These are phyloP conservation scores for Phycomyces nitens DNA, from an alignment of 192 early-diverging fungal species.

Conservation along the genomic window DNA sequence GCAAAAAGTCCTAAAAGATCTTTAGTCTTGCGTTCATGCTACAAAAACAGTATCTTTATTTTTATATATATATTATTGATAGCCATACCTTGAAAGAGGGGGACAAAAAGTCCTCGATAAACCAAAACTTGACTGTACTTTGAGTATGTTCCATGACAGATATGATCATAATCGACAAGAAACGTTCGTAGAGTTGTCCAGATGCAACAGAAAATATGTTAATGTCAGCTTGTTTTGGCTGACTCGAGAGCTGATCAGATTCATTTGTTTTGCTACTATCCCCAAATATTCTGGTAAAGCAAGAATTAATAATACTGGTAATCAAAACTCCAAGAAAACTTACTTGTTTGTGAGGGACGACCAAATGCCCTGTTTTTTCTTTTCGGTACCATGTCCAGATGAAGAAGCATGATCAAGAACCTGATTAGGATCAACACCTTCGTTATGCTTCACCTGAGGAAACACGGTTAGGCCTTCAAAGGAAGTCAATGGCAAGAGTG, in stretches of 20 bases:
- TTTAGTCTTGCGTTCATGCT: no score
- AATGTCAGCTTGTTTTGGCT: slow-evolving; percentile 57
- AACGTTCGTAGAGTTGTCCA: slow-evolving; percentile 96
- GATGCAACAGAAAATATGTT: slow-evolving; percentile 98
- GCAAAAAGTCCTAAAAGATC: slow-evolving; percentile 70
- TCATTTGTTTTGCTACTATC: slow-evolving; percentile 6
- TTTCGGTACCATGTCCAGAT: not conserved
- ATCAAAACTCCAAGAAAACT: slow-evolving; percentile 31
- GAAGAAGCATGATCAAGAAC: slow-evolving; percentile 49
- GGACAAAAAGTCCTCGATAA: slow-evolving; percentile 97
- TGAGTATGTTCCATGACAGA: slow-evolving; percentile 86
- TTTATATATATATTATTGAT: no score
- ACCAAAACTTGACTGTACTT: slow-evolving; percentile 95
- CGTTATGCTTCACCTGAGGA: slow-evolving; percentile 74
- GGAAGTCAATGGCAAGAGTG: slow-evolving; percentile 19
- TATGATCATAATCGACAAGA: slow-evolving; percentile 95
- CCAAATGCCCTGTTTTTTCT: slow-evolving; percentile 50
- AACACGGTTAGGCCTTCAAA: slow-evolving; percentile 84
- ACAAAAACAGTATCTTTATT: no score
- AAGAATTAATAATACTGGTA: not conserved
- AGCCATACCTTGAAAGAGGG: slow-evolving; percentile 83
- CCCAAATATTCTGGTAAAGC: slow-evolving; percentile 19
- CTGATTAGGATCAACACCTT: slow-evolving; percentile 76
- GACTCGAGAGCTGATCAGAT: slow-evolving; percentile 9
- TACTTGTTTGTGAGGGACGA: slow-evolving; percentile 55